Conservation (phyloP, 352 stramenopile genomes). For the Saprolegnia diclina region DNA sequence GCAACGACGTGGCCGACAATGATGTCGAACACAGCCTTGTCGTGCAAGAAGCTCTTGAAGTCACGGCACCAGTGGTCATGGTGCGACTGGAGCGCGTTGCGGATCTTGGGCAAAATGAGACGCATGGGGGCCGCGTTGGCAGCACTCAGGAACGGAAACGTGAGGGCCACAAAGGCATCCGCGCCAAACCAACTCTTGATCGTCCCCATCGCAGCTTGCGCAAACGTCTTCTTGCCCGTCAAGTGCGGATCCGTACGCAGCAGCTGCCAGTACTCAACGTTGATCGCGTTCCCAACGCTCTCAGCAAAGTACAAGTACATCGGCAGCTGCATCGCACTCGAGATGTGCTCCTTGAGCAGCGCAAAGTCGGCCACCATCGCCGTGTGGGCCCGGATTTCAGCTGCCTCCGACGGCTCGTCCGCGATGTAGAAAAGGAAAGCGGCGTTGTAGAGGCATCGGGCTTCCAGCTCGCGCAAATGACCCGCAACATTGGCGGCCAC, state of each 20-base stretch:
- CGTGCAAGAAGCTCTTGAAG: not conserved
- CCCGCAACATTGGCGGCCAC: not conserved
- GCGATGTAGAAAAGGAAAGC: not conserved
- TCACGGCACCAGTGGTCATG: not conserved
- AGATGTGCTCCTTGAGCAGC: not conserved
- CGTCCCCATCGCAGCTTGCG: not conserved
- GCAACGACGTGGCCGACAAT: not conserved
- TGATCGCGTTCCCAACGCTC: not conserved
- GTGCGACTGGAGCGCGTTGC: not conserved
- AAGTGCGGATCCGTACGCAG: no score
- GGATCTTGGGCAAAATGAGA: not conserved
- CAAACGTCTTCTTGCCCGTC: not conserved
- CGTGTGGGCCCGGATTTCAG: not conserved
- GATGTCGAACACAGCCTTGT: not conserved
- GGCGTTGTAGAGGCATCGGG: not conserved
- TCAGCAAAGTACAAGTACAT: not conserved
- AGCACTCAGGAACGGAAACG: not conserved
- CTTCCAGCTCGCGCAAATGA: not conserved
- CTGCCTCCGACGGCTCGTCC: not conserved
- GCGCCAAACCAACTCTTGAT: not conserved
- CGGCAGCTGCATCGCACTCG: not conserved
- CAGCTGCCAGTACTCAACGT: not conserved
- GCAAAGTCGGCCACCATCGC: not conserved
- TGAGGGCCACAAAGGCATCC: not conserved
- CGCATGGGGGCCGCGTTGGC: not conserved